Evolutionary conservation across 805 yeast genomes (phyloP).

Genomic region (Metschnikowia kofuensis): DNA sequence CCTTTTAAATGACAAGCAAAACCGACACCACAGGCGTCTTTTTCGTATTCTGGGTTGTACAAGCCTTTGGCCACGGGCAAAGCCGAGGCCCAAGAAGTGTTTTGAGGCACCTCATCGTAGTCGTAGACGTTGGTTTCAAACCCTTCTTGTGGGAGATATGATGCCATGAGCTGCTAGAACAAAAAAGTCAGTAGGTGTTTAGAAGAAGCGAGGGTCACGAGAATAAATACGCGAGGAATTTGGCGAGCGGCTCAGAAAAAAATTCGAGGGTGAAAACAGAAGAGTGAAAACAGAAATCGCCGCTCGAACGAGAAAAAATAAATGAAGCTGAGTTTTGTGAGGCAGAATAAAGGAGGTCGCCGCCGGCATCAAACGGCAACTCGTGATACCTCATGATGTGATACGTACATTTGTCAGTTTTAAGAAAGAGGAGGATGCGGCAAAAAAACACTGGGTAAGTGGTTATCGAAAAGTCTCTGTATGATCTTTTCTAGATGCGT

Average conservation of each 20-base stretch:
- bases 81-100: conserved; percentile 89
- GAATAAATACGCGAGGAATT: background rate
- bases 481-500: too few species aligned
- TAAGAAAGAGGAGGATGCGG: too few species aligned
- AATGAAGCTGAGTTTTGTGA: too few species aligned
- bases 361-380: too few species aligned
- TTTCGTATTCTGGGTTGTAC: conserved; percentile 90
- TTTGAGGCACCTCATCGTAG: conserved; percentile 73
- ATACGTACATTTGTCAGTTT: too few species aligned
- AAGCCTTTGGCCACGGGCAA: conserved; percentile 85
- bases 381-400: too few species aligned
- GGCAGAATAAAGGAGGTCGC: too few species aligned
- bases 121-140: conserved; percentile 46
- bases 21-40: conserved; percentile 99
- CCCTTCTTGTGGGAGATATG: conserved; percentile 39
- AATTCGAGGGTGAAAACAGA: too few species aligned
- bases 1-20: conserved; percentile 95
- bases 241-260: background rate
- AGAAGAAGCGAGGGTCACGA: background rate
- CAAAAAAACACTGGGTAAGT: too few species aligned
- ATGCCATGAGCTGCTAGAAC: conserved; percentile 15
- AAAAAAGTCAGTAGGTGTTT: conserved; percentile 1
- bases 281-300: too few species aligned
- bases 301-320: too few species aligned
- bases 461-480: too few species aligned